A percentile compares a stretch with the other conserved stretches of the same genome.
Conservation (phyloP, 1,139 yeast genomes). For the Zygoascus meyerae region DNA sequence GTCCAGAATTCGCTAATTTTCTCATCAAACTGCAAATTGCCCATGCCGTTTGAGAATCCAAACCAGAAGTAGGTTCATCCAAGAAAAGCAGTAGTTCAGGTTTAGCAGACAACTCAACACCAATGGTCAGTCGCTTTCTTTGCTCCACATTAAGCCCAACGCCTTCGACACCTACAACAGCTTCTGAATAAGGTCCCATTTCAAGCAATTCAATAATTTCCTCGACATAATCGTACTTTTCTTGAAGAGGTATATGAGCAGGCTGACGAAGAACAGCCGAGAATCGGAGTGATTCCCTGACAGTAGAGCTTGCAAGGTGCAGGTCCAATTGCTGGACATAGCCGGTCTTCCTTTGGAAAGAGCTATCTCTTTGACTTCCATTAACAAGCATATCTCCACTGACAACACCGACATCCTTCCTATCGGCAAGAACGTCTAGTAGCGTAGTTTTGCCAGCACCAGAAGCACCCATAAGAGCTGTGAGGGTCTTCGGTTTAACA, state of each 20-base stretch:
- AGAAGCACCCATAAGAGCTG: conserved; percentile 63
- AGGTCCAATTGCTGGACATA: conserved; percentile 63
- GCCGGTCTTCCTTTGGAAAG: conserved; percentile 58
- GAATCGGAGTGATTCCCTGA: conserved; percentile 55
- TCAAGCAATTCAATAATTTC: conserved; percentile 50
- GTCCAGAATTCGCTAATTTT: conserved; percentile 49
- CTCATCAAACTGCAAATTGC: conserved; percentile 48
- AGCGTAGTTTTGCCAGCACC: conserved; percentile 68
- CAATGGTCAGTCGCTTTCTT: conserved; percentile 60
- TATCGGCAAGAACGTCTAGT: conserved; percentile 53
- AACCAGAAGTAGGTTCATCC: conserved; percentile 57
- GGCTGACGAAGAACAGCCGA: conserved; percentile 59
- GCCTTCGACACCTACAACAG: conserved; percentile 52
- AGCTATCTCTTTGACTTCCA: conserved; percentile 46
- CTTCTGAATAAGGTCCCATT: conserved; percentile 59
- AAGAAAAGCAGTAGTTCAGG: conserved; percentile 48
- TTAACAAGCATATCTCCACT: conserved; percentile 62
- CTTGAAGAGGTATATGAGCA: conserved; percentile 41
- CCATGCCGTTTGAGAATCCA: conserved; percentile 57
- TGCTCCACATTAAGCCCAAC: conserved; percentile 62
- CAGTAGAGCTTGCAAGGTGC: conserved; percentile 53
- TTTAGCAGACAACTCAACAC: conserved; percentile 54
- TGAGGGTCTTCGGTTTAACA: conserved; percentile 60
- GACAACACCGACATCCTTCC: conserved; percentile 53
- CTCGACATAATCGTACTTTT: conserved; percentile 55